These are phyloP conservation scores for Raddia guianensis DNA, from an alignment of 176 grass and related monocot genomes.

Conservation along the genomic window DNA sequence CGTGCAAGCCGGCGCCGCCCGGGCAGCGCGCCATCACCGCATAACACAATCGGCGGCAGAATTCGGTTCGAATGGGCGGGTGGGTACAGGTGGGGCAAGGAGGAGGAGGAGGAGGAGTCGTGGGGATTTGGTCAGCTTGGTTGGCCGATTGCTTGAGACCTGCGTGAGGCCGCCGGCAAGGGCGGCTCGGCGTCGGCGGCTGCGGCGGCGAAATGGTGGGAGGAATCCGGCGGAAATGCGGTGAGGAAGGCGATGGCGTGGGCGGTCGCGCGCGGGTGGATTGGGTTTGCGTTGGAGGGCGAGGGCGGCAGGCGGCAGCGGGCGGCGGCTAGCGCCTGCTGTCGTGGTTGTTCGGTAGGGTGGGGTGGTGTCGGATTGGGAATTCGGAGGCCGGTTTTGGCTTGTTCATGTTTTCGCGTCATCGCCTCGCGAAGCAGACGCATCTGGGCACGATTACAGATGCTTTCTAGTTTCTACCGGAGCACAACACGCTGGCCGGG, in stretches of 20 bases:
- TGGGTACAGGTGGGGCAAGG: background rate
- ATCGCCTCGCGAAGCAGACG: too few relatives aligned
- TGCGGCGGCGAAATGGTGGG: conserved; percentile 13
- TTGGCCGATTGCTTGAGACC: background rate
- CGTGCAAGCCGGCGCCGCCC: conserved; percentile 30
- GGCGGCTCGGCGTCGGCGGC: background rate
- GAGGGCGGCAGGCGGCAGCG: background rate
- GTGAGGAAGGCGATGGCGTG: too few relatives aligned
- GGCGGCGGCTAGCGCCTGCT: conserved; percentile 5
- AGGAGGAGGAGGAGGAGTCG: background rate
- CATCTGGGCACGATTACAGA: too few relatives aligned
- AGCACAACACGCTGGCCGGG: too few relatives aligned
- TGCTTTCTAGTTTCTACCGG: too few relatives aligned
- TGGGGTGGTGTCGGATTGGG: background rate
- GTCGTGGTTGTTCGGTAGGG: background rate
- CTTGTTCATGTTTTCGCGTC: too few relatives aligned
- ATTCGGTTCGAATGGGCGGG: background rate
- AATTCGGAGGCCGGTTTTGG: too few relatives aligned
- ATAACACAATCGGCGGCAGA: background rate
- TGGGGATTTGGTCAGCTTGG: background rate
- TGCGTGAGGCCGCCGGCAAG: background rate
- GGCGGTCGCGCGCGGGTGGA: background rate
- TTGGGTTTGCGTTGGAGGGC: background rate
- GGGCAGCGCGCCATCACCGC: conserved; percentile 47
- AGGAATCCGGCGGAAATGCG: background rate